Conservation (phyloP, 345 rosid species). For the Viola odorata region DNA sequence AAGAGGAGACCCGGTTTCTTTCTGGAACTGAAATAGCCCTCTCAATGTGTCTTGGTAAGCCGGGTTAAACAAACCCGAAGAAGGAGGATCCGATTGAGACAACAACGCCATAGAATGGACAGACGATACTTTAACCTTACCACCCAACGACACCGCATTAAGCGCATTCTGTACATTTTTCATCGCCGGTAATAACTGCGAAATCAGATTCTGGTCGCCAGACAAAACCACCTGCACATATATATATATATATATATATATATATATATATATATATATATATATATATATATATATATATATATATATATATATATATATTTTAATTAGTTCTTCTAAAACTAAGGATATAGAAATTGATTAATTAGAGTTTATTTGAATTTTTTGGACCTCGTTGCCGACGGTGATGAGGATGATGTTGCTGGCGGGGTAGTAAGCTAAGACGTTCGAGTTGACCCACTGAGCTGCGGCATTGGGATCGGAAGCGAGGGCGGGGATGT, state of each 20-base stretch:
- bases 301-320: too few relatives aligned
- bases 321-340: too few relatives aligned
- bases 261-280: too few relatives aligned
- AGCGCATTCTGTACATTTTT: conserved; percentile 72
- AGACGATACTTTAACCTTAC: conserved; percentile 78
- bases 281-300: too few relatives aligned
- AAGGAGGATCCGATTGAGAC: conserved; percentile 77
- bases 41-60: conserved; percentile 49
- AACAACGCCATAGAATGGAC: conserved; percentile 85
- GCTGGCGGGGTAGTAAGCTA: conserved; percentile 74
- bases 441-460: conserved; percentile 65
- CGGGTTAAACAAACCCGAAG: conserved; percentile 58
- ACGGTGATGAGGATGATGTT: conserved; percentile 67
- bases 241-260: too few relatives aligned
- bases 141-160: conserved; percentile 57
- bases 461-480: conserved; percentile 55
- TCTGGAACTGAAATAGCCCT: conserved; percentile 60
- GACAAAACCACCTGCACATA: conserved; percentile 61
- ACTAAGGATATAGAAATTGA: neutral
- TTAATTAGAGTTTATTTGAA: neutral
- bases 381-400: conserved; percentile 51
- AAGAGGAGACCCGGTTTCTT: conserved; percentile 69
- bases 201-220: conserved; percentile 58
- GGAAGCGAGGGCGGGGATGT: conserved; percentile 66
- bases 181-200: conserved; percentile 87